A percentile compares a stretch with the other conserved stretches of the same genome.
Evolutionary conservation across 257 asterid species (phyloP).

Genomic region (Scutellaria baicalensis): DNA sequence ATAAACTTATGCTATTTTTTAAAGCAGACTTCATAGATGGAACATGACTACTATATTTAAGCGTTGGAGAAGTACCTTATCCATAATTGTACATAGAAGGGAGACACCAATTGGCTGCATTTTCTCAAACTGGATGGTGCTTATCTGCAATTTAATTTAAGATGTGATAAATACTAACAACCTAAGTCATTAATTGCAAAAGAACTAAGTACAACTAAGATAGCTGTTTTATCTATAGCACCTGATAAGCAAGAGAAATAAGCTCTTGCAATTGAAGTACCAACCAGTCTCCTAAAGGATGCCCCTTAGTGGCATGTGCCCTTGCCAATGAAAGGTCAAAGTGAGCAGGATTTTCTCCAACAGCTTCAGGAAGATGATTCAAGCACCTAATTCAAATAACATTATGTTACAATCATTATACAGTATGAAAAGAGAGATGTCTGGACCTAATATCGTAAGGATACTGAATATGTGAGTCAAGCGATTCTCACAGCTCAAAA

Average conservation of each 20-base stretch:
- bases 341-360: conserved; percentile 84
- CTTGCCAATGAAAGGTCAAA: conserved; percentile 83
- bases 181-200: not conserved
- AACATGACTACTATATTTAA: conserved; percentile 1
- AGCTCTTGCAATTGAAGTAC: conserved; percentile 93
- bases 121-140: conserved; percentile 96
- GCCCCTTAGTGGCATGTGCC: conserved; percentile 36
- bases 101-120: conserved; percentile 88
- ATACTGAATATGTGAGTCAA: not conserved
- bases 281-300: conserved; percentile 67
- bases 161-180: conserved; percentile 13
- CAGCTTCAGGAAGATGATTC: conserved; percentile 89
- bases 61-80: conserved; percentile 60
- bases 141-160: conserved; percentile 56
- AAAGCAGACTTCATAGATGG: not conserved
- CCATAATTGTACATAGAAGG: conserved; percentile 79
- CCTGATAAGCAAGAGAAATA: conserved; percentile 99
- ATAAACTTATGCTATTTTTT: no score
- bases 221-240: conserved; percentile 22
- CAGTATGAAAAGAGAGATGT: not conserved
- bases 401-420: conserved; percentile 12
- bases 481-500: conserved; percentile 1
- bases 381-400: conserved; percentile 63
- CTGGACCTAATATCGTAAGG: not conserved
- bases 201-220: conserved; percentile 8